Conservation (phyloP, 768 basidiomycete genomes). For the Trametes punicea region DNA sequence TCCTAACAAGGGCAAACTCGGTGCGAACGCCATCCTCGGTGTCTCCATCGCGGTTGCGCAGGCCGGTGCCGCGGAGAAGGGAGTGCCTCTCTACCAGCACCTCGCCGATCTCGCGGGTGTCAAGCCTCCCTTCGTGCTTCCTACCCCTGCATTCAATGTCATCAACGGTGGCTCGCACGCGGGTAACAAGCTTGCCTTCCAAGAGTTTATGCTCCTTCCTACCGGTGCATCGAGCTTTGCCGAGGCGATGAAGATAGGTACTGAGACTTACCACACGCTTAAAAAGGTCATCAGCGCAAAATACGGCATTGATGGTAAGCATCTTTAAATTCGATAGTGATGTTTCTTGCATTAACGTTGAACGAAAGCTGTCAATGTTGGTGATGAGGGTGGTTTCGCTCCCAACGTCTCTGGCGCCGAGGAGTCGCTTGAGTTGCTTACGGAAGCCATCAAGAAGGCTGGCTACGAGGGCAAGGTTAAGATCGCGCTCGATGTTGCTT, state of each 20-base stretch:
- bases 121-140: constrained; percentile 91
- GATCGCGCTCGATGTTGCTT: constrained; percentile 97
- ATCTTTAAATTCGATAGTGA: not conserved
- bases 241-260: constrained; percentile 98
- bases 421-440: constrained; percentile 93
- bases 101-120: constrained; percentile 94
- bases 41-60: constrained; percentile 94
- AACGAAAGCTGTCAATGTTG: constrained; percentile 87
- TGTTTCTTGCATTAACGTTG: constrained; percentile 11
- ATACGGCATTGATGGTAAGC: constrained; percentile 95
- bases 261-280: constrained; percentile 95
- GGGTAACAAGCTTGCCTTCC: constrained; percentile 99
- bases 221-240: constrained; percentile 89
- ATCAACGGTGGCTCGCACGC: constrained; percentile 99
- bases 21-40: constrained; percentile 98
- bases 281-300: constrained; percentile 99
- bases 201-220: constrained; percentile 99
- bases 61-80: constrained; percentile 94
- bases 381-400: constrained; percentile 99
- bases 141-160: constrained; percentile 94
- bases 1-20: constrained; percentile 98
- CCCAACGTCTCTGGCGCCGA: constrained; percentile 97
- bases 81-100: constrained; percentile 93
- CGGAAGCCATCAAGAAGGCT: constrained; percentile 95
- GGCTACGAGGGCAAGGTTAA: constrained; percentile 99